Conservation (phyloP, 192 early-diverging fungal species). For the Coemansia sp. region DNA sequence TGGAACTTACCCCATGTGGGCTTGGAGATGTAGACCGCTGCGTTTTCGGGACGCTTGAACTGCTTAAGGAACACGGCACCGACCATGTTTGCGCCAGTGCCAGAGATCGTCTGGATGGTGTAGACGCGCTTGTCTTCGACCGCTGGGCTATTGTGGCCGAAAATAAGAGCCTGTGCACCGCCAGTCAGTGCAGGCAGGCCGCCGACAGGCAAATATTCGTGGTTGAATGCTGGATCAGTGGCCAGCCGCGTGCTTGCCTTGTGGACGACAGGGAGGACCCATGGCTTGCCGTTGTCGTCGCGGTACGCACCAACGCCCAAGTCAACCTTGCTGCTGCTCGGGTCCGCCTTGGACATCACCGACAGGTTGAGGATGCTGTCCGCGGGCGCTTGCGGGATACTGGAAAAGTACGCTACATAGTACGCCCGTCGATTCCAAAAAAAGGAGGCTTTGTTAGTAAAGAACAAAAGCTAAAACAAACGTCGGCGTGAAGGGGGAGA, state of each 20-base stretch:
- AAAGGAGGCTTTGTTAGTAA: neutral
- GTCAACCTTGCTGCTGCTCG: slow-evolving; percentile 81
- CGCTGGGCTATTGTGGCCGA: slow-evolving; percentile 74
- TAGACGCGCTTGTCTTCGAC: slow-evolving; percentile 69
- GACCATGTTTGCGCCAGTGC: slow-evolving; percentile 87
- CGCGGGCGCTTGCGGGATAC: slow-evolving; percentile 65
- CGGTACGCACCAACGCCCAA: slow-evolving; percentile 96
- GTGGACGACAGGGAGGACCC: slow-evolving; percentile 89
- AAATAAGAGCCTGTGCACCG: slow-evolving; percentile 80
- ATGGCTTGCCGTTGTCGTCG: slow-evolving; percentile 89
- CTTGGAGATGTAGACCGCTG: slow-evolving; percentile 83
- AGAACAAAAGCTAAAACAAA: too few species aligned
- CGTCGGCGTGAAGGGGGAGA: too few species aligned
- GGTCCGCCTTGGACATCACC: slow-evolving; percentile 79
- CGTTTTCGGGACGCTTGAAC: slow-evolving; percentile 62
- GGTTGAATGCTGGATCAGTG: slow-evolving; percentile 70
- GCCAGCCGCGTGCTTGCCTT: slow-evolving; percentile 83
- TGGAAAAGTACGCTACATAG: slow-evolving; percentile 35
- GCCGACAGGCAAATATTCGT: slow-evolving; percentile 93
- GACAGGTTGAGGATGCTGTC: slow-evolving; percentile 92
- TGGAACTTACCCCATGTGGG: slow-evolving; percentile 86
- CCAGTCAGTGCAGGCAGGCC: slow-evolving; percentile 76
- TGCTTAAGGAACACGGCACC: slow-evolving; percentile 80
- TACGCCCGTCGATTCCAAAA: neutral
- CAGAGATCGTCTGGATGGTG: slow-evolving; percentile 89